These are phyloP conservation scores for Datisca glomerata DNA, from an alignment of 306 rosid species.

Conservation along the genomic window DNA sequence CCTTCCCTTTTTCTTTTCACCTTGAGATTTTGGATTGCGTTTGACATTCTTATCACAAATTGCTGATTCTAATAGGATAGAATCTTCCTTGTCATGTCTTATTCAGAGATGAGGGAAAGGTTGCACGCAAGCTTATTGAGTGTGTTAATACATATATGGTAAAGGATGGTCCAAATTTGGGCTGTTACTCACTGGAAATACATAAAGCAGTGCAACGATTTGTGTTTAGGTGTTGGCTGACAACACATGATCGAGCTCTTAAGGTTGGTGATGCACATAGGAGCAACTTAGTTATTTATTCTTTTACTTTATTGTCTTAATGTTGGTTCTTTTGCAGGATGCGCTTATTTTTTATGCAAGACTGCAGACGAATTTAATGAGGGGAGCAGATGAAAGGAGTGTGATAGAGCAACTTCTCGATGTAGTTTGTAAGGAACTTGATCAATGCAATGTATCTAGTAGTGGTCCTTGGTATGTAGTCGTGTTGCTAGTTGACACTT, in stretches of 20 bases:
- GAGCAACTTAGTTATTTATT: constrained; percentile 7
- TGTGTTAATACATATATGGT: constrained; percentile 70
- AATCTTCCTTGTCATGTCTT: constrained; percentile 17
- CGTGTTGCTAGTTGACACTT: background rate
- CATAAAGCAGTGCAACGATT: constrained; percentile 65
- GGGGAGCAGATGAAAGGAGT: constrained; percentile 47
- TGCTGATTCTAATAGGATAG: no score
- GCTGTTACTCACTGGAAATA: constrained; percentile 44
- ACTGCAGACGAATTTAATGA: constrained; percentile 60
- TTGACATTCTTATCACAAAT: background rate
- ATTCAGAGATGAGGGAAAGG: constrained; percentile 78
- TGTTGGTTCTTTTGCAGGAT: constrained; percentile 43
- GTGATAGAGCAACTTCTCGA: constrained; percentile 77
- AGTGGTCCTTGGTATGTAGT: constrained; percentile 47
- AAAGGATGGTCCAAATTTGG: constrained; percentile 91
- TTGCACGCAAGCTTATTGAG: constrained; percentile 79
- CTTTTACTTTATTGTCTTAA: constrained; percentile 1
- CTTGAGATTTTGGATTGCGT: background rate
- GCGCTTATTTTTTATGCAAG: constrained; percentile 60
- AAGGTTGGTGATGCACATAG: constrained; percentile 39
- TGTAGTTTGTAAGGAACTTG: constrained; percentile 79
- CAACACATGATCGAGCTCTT: constrained; percentile 80
- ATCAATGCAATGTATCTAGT: constrained; percentile 50
- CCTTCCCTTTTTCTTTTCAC: background rate
- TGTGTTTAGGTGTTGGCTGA: constrained; percentile 71